phyloP scores from a whole-genome alignment of 2,329 filamentous ascomycete species.

The Botrytis hyacinthi region DNA sequence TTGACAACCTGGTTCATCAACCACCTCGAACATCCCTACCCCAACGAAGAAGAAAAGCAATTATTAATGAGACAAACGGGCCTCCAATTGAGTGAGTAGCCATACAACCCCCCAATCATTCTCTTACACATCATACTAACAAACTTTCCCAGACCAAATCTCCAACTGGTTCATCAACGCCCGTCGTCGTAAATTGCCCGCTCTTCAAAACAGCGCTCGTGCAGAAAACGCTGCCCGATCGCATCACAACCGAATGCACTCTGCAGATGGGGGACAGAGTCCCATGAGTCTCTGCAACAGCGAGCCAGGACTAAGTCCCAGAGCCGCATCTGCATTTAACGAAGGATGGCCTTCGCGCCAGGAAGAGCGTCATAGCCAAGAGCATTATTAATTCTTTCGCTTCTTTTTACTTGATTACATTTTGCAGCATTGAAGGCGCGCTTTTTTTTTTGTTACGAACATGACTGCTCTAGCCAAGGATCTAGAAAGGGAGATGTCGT shows the following conservation, averaged over 20 bases:
- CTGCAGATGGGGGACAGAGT: neutral
- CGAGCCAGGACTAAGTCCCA: neutral
- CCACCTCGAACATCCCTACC: slow-evolving; percentile 80
- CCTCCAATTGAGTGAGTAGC: slow-evolving; percentile 69
- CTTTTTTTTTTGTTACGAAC: neutral
- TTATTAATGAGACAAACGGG: slow-evolving; percentile 73
- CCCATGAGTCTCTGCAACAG: slow-evolving; percentile 14
- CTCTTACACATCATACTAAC: slow-evolving; percentile 3
- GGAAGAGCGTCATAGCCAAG: neutral
- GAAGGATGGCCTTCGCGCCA: slow-evolving; percentile 1
- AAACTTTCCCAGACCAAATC: slow-evolving; percentile 55
- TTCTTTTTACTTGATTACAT: neutral
- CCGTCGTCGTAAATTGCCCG: slow-evolving; percentile 59
- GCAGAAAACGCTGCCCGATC: slow-evolving; percentile 36
- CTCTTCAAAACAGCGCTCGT: slow-evolving; percentile 38
- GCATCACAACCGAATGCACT: slow-evolving; percentile 20
- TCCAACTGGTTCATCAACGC: slow-evolving; percentile 83
- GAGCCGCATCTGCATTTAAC: neutral
- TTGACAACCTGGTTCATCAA: slow-evolving; percentile 75
- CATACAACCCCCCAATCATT: neutral
- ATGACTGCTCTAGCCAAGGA: neutral
- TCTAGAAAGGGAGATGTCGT: too few relatives aligned
- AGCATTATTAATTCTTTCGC: neutral
- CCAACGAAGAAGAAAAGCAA: slow-evolving; percentile 84
- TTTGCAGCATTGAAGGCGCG: neutral